Evolutionary conservation across 2,329 filamentous ascomycete genomes (phyloP).

Genomic region (Macrophomina phaseolina): DNA sequence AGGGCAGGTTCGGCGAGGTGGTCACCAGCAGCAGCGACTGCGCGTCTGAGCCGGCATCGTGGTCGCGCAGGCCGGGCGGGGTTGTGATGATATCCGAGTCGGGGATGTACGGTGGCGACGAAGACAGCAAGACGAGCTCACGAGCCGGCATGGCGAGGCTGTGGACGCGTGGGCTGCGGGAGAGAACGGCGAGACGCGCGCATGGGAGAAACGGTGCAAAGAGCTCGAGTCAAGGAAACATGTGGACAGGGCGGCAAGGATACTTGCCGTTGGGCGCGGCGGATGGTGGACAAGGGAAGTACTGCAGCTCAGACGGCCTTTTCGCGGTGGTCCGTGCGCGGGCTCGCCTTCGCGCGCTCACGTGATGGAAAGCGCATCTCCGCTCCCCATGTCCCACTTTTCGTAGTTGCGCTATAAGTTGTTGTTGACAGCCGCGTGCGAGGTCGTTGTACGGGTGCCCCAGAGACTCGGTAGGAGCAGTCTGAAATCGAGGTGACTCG

Average conservation of each 20-base stretch:
- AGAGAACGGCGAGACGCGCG: neutral
- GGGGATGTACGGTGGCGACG: constrained; percentile 31
- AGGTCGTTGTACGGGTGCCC: too few species aligned
- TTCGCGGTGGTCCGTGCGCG: neutral
- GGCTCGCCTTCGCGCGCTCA: neutral
- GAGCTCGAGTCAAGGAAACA: neutral
- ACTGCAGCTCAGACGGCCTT: too few species aligned
- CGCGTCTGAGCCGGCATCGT: neutral
- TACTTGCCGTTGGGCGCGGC: neutral
- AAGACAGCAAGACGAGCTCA: constrained; percentile 38
- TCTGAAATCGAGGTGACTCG: too few species aligned
- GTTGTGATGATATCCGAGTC: constrained; percentile 24
- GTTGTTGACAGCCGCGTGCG: too few species aligned
- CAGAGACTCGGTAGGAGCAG: too few species aligned
- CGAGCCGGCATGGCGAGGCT: neutral
- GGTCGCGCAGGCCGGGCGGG: neutral
- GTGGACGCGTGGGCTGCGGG: neutral
- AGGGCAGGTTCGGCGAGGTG: constrained; percentile 35
- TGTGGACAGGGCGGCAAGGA: neutral
- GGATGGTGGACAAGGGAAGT: neutral
- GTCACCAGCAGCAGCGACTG: constrained; percentile 29
- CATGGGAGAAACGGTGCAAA: neutral
- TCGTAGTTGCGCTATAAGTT: too few species aligned
- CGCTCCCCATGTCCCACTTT: too few species aligned
- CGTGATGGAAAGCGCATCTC: neutral